Percentiles rank a stretch among this genome's conserved stretches.
These are phyloP conservation scores for Fibroporia radiculosa DNA, from an alignment of 768 basidiomycete genomes.

Conservation along the genomic window DNA sequence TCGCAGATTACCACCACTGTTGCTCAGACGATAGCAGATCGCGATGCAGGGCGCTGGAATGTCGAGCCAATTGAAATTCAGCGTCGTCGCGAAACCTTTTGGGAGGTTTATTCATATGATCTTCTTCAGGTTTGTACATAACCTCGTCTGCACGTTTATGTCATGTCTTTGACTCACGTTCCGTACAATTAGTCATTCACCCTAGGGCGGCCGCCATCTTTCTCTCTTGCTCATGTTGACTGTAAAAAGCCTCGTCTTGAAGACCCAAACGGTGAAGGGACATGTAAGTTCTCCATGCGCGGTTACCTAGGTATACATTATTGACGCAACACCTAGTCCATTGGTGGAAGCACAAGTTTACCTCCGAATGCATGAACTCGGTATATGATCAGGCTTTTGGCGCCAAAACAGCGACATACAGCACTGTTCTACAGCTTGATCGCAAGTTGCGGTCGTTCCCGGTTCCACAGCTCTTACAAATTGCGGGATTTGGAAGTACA, in stretches of 20 bases:
- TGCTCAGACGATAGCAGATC: conserved; percentile 35
- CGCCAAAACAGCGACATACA: conserved; percentile 54
- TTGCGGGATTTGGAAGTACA: conserved; percentile 49
- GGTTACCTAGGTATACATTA: neutral
- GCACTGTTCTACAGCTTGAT: conserved; percentile 56
- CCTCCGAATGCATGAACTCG: conserved; percentile 52
- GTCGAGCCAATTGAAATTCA: conserved; percentile 48
- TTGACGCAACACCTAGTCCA: conserved; percentile 25
- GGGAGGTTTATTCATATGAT: conserved; percentile 62
- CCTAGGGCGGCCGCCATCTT: conserved; percentile 62
- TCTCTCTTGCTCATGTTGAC: conserved; percentile 49
- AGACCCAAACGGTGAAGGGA: conserved; percentile 38
- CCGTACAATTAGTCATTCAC: conserved; percentile 69
- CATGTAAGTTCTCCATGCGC: conserved; percentile 37
- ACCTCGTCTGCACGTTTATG: neutral
- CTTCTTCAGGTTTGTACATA: conserved; percentile 53
- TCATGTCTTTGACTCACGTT: too few species aligned
- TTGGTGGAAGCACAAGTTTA: conserved; percentile 62
- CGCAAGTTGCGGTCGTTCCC: conserved; percentile 56
- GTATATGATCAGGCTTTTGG: conserved; percentile 68
- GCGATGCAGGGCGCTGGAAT: conserved; percentile 62
- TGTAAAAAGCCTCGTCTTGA: conserved; percentile 43
- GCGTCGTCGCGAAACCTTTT: conserved; percentile 53
- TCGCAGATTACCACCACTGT: neutral
- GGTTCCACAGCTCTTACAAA: conserved; percentile 56